phyloP scores from a whole-genome alignment of 176 grass and related monocot species.

The Oryza australiensis region DNA sequence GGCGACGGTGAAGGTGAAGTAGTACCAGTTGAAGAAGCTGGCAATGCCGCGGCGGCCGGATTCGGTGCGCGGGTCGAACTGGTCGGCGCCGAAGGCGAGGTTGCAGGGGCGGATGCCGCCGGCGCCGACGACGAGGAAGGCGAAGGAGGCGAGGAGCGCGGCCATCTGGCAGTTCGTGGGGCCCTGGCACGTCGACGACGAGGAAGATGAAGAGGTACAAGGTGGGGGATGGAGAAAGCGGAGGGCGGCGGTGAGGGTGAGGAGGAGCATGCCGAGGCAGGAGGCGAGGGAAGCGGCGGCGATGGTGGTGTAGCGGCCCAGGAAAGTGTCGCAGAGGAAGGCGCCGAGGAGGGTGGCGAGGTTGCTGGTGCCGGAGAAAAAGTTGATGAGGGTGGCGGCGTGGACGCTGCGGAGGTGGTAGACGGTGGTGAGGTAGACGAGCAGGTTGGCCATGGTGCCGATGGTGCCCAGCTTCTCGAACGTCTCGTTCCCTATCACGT shows the following conservation, averaged over 20 bases:
- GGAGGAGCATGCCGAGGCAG: slow-evolving; percentile 67
- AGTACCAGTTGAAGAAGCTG: slow-evolving; percentile 95
- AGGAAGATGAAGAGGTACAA: background rate
- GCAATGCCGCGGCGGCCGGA: slow-evolving; percentile 17
- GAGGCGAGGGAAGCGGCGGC: slow-evolving; percentile 53
- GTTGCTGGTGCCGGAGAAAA: slow-evolving; percentile 67
- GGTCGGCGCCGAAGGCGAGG: slow-evolving; percentile 81
- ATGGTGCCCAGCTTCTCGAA: slow-evolving; percentile 79
- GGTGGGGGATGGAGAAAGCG: slow-evolving; percentile 30
- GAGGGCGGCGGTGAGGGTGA: slow-evolving; percentile 67
- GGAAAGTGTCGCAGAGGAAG: slow-evolving; percentile 73
- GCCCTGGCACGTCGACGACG: background rate
- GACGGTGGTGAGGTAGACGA: slow-evolving; percentile 79
- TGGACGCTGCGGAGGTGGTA: slow-evolving; percentile 56
- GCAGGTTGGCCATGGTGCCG: slow-evolving; percentile 61
- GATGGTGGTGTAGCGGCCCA: slow-evolving; percentile 76
- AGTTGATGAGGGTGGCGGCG: slow-evolving; percentile 47
- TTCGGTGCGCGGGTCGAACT: slow-evolving; percentile 51
- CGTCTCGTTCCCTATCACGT: slow-evolving; percentile 64
- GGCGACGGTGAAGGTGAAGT: slow-evolving; percentile 67
- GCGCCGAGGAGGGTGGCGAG: slow-evolving; percentile 60
- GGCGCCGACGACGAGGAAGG: slow-evolving; percentile 51
- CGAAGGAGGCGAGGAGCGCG: slow-evolving; percentile 46
- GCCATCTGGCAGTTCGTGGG: slow-evolving; percentile 41
- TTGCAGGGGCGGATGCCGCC: slow-evolving; percentile 83